These are phyloP conservation scores for Pseudocercospora fuligena DNA, from an alignment of 2,329 filamentous ascomycete species.

Conservation along the genomic window DNA sequence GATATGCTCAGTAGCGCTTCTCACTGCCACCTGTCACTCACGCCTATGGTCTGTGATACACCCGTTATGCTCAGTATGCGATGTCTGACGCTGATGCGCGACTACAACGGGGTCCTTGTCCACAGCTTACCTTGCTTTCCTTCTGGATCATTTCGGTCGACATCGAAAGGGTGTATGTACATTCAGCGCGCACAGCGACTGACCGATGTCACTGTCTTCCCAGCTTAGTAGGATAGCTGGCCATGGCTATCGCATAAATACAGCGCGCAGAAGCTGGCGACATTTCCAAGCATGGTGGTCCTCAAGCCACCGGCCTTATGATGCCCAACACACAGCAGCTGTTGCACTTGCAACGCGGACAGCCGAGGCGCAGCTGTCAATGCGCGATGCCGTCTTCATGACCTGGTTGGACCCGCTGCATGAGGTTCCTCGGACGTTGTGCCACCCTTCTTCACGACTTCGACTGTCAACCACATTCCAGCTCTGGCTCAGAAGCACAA, in stretches of 20 bases:
- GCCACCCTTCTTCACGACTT: constrained; percentile 4
- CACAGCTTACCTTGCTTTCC: not conserved
- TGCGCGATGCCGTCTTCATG: constrained; percentile 14
- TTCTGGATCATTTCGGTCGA: not conserved
- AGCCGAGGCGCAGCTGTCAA: constrained; percentile 11
- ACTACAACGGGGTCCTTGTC: not conserved
- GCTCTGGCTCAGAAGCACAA: not conserved
- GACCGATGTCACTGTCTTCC: not conserved
- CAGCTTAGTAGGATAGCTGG: not conserved
- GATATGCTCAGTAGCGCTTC: not conserved
- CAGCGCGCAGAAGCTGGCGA: not conserved
- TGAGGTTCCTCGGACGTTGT: constrained; percentile 7
- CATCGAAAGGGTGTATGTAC: not conserved
- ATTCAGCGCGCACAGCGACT: not conserved
- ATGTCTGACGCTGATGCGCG: not conserved
- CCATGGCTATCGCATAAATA: not conserved
- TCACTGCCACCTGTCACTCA: not conserved
- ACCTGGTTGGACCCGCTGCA: constrained; percentile 15
- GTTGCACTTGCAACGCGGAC: not conserved
- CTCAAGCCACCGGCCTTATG: not conserved
- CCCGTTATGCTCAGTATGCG: not conserved
- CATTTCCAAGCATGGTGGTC: not conserved
- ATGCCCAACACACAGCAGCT: not conserved
- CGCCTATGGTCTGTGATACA: not conserved
- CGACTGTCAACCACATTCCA: not conserved